Base-by-base conservation (phyloP, 1,284 basidiomycete species). In the Leccinum cinnamomeum region DNA sequence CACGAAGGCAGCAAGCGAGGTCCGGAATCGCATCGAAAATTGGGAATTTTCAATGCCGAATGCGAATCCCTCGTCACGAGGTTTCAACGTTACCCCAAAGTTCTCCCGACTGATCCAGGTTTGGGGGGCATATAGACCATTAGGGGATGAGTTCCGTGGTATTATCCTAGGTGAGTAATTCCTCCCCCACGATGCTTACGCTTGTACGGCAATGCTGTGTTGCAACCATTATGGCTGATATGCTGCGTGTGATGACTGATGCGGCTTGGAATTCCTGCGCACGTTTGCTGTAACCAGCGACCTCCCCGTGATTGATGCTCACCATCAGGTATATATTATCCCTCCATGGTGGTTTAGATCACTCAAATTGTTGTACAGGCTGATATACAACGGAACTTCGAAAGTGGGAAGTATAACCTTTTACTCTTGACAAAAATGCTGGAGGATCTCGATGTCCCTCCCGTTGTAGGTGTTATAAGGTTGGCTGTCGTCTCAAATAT, bases 71-170 rank as follows among this genome's bases (percentile, higher is more conserved):
- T 77, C 75, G 23, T 87, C 87, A 3, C 73, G 75, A 57, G 78
- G 80, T 6, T 85, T 84, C 70, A 91, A 91, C 66, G 80, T 89
- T 18, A 83, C 84, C 0, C 82, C 84, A 1, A 91, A 92, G 64
- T 84, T 90, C 61, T 69, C 80, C 37, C 82, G 79, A 65, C 70
- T 92, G 16, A 75, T 88, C 5, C 80, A 89, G 59, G 72, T 85
- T 53, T 75, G 91, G 53, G 81, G 80, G 58, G 77, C 81, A 3
- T 87, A 82, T 68, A 76, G 79, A 59, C 73, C 78, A 14, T 79
- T 83, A 46, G 84, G 82, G 7, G 79, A 83, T 57, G 68, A 70
- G 2, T 90, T 92, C 68, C 82, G 88, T 51, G 87, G 83, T 12
- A 79, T 91, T 33, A 72, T 92, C 30, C 81, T 90, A 67, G 89